Evolutionary conservation across 371 early-diverging fungal species (phyloP).

Genomic region (Cokeromyces recurvatus): DNA sequence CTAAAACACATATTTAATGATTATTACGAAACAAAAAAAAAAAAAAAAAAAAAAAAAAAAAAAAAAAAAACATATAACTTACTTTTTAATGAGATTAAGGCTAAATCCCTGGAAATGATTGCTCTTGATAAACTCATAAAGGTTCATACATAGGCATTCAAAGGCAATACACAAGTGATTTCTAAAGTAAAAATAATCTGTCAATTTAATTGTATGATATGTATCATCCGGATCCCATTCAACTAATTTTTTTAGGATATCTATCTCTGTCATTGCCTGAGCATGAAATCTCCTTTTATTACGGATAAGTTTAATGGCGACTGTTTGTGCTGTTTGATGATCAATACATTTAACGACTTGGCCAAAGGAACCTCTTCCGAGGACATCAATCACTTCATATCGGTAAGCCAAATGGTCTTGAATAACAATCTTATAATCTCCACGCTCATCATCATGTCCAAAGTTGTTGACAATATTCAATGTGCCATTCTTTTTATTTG

Average conservation of each 20-base stretch:
- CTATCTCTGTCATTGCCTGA: constrained; percentile 84
- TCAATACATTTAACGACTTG: constrained; percentile 85
- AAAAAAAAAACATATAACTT: too few species aligned
- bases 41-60: too few species aligned
- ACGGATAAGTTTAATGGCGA: constrained; percentile 88
- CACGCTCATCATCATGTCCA: constrained; percentile 84
- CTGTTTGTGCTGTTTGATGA: constrained; percentile 63
- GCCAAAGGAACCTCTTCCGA: constrained; percentile 93
- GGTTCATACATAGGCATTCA: constrained; percentile 83
- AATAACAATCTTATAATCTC: constrained; percentile 70
- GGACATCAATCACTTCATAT: constrained; percentile 71
- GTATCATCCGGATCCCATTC: constrained; percentile 62
- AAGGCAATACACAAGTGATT: constrained; percentile 87
- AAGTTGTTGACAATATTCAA: constrained; percentile 38
- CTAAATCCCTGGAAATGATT: constrained; percentile 81
- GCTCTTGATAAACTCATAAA: constrained; percentile 88
- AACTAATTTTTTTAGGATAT: constrained; percentile 63
- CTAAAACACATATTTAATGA: constrained; percentile 2
- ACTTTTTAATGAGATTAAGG: constrained; percentile 56
- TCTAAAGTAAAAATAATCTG: constrained; percentile 79
- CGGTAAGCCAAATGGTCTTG: constrained; percentile 81
- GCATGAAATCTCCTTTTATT: constrained; percentile 85
- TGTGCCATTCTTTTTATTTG: constrained; percentile 29
- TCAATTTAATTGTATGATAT: constrained; percentile 68
- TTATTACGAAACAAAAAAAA: too few species aligned